Base-by-base conservation (phyloP, 129 eudicot genomes). In the Smallanthus sonchifolius region DNA sequence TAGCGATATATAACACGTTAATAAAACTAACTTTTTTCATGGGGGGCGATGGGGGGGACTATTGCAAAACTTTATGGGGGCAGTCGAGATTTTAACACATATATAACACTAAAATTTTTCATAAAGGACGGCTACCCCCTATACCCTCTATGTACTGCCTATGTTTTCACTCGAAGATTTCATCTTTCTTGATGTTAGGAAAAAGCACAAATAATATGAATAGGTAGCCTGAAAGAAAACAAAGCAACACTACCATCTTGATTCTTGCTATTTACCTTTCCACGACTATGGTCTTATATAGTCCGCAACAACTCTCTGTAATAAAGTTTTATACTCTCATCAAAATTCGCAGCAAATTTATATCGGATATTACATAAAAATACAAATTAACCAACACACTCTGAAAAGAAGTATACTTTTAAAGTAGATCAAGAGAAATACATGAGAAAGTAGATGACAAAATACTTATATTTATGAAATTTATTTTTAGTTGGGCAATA, bases 151-250 rank as follows among this genome's bases (percentile, higher is more conserved):
- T n/a, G n/a, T n/a, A n/a, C n/a, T n/a, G n/a, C 65, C 75, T 52
- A 70, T 52, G 75, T 70, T 70, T 57, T 74, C 69, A 61, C 70
- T 61, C 4, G 62, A 74, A 45, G 62, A 61, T 60, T 36, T 47
- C 78, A 74, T 74, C 47, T 73, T 42, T 40, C 44, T 43, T 60
- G 69, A 74, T 45, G 35, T 56, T 74, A 74, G 11, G 59, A 74
- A 32, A 61, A 47, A 62, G 8, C 60, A 45, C 20, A 61, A 32
- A 45, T 9, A 61, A 28, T 45, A 2, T n/a, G 42, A 56, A 39
- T 2, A 17, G 28, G 39, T 38, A 37, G 20, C 40, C 39, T 13
- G 11, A 70, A 70, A 73, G 39, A 19, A 24, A 73, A 73, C 16
- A 59, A 40, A 42, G 44, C 55, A 40, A 44, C 38, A 57, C 19